These are phyloP conservation scores for Crucibulum laeve DNA, from an alignment of 768 basidiomycete species.

Conservation along the genomic window DNA sequence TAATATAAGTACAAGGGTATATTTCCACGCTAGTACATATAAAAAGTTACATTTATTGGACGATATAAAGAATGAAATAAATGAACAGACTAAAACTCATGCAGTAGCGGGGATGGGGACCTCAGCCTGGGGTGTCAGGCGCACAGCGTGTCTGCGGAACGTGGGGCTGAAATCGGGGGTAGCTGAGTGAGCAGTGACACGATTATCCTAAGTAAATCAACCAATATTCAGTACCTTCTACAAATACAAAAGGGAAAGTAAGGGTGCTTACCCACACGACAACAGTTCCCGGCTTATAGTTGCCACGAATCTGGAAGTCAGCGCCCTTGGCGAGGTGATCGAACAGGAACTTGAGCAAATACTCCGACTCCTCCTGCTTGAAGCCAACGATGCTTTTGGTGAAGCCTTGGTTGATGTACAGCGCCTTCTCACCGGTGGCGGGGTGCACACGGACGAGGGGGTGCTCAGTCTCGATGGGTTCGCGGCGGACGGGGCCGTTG, in stretches of 20 bases:
- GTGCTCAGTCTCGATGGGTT: slow-evolving; percentile 47
- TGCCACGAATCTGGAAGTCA: slow-evolving; percentile 3
- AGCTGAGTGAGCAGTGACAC: slow-evolving; percentile 33
- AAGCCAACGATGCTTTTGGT: slow-evolving; percentile 51
- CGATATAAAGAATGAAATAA: too few species aligned
- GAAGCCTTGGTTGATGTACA: slow-evolving; percentile 56
- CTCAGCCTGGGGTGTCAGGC: slow-evolving; percentile 47
- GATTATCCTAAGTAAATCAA: slow-evolving; percentile 23
- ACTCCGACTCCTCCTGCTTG: slow-evolving; percentile 51
- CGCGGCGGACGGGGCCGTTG: slow-evolving; percentile 44
- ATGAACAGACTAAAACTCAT: background rate
- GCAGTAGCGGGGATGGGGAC: slow-evolving; percentile 18
- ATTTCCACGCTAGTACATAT: too few species aligned
- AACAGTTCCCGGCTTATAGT: slow-evolving; percentile 1
- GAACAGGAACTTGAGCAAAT: slow-evolving; percentile 41
- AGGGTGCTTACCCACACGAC: slow-evolving; percentile 2
- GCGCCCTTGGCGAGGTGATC: slow-evolving; percentile 3
- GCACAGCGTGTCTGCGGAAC: slow-evolving; percentile 36
- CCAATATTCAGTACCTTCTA: background rate
- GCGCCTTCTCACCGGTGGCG: slow-evolving; percentile 57
- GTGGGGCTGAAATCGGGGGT: slow-evolving; percentile 29
- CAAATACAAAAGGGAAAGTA: background rate
- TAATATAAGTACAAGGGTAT: too few species aligned
- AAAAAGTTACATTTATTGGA: too few species aligned
- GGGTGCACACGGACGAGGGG: slow-evolving; percentile 56